Conservation (phyloP, 192 early-diverging fungal genomes). For the Umbelopsis isabellina region DNA sequence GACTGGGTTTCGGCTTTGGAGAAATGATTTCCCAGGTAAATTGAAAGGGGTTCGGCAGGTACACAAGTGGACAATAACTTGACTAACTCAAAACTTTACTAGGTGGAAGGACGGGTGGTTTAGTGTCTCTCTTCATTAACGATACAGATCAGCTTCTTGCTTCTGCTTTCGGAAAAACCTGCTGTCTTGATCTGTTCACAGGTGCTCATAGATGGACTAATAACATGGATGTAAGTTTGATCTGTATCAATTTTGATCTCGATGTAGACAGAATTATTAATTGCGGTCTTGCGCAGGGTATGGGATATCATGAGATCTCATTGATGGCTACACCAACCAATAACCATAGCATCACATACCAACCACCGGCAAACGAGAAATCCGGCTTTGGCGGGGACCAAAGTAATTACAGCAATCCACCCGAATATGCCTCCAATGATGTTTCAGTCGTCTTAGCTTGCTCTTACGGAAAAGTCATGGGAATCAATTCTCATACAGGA, state of each 20-base stretch:
- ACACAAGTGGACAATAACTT: neutral
- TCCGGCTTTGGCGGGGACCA: neutral
- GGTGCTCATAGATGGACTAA: slow-evolving; percentile 28
- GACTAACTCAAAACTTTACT: neutral
- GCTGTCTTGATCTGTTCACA: slow-evolving; percentile 21
- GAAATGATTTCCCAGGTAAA: neutral
- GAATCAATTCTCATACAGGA: neutral
- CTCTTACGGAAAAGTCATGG: slow-evolving; percentile 11
- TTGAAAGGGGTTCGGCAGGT: neutral
- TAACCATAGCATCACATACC: neutral
- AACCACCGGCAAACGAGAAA: neutral
- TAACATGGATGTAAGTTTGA: slow-evolving; percentile 28
- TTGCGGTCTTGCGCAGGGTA: no score
- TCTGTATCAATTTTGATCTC: no score
- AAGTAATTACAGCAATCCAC: no score
- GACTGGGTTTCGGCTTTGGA: slow-evolving; percentile 27
- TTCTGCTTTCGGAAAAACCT: slow-evolving; percentile 22
- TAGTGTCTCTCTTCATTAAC: slow-evolving; percentile 29
- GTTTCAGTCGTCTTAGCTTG: slow-evolving; percentile 4
- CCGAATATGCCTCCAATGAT: neutral
- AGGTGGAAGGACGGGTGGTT: neutral
- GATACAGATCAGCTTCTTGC: slow-evolving; percentile 26
- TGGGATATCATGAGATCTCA: slow-evolving; percentile 8
- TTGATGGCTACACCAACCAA: slow-evolving; percentile 10
- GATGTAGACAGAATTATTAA: no score